Conservation (phyloP, 2,329 filamentous ascomycete genomes). For the Domatiomyces globalis region DNA sequence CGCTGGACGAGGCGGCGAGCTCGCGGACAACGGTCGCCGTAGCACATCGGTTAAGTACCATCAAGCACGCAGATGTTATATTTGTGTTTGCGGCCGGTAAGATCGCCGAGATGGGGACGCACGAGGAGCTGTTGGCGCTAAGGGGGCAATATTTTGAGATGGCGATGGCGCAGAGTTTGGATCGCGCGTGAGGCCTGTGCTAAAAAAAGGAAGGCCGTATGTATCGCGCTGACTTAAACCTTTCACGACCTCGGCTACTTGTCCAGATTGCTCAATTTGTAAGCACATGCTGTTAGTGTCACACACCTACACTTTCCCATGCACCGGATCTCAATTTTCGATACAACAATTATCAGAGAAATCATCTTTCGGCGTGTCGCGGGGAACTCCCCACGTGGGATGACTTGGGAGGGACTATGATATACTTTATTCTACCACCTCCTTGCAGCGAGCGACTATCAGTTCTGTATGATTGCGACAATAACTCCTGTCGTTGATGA, state of each 20-base stretch:
- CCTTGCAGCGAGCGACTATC: not conserved
- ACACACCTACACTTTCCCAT: too few relatives aligned
- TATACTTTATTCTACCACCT: not conserved
- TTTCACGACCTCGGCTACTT: too few relatives aligned
- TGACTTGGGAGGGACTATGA: not conserved
- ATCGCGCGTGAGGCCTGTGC: constrained; percentile 5
- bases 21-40: constrained; percentile 24
- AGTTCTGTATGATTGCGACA: too few relatives aligned
- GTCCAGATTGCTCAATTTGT: too few relatives aligned
- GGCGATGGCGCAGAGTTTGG: constrained; percentile 17
- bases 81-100: constrained; percentile 28
- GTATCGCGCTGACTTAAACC: too few relatives aligned
- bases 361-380: too few relatives aligned
- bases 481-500: too few relatives aligned
- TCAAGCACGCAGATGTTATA: constrained; percentile 26
- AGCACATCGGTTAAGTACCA: constrained; percentile 28
- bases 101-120: constrained; percentile 29
- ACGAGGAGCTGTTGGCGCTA: constrained; percentile 26
- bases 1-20: constrained; percentile 20
- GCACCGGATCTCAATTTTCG: too few relatives aligned
- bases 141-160: constrained; percentile 29
- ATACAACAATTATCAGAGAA: too few relatives aligned
- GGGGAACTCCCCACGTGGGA: too few relatives aligned
- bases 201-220: too few relatives aligned
- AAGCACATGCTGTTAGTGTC: too few relatives aligned